Evolutionary conservation across 805 yeast species (phyloP).

Genomic region (Sugiyamaella floridensis): DNA sequence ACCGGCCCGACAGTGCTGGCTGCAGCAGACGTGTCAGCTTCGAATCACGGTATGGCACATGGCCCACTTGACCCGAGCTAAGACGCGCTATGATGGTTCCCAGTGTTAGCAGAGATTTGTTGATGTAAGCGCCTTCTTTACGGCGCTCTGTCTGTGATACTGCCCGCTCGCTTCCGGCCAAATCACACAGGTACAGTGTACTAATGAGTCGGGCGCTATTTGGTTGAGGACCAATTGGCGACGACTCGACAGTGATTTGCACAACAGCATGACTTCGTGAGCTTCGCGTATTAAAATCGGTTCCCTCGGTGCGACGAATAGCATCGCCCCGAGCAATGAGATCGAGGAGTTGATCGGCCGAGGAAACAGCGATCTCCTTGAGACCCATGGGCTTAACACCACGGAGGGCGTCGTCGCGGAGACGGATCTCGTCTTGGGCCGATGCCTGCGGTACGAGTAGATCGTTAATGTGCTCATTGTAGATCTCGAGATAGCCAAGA

Average conservation of each 20-base stretch:
- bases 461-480: constrained; percentile 82
- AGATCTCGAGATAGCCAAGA: constrained; percentile 76
- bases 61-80: constrained; percentile 45
- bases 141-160: constrained; percentile 68
- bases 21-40: constrained; percentile 84
- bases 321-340: constrained; percentile 64
- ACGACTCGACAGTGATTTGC: constrained; percentile 49
- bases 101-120: constrained; percentile 81
- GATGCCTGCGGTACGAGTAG: constrained; percentile 43
- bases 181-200: constrained; percentile 79
- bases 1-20: constrained; percentile 84
- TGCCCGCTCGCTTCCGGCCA: constrained; percentile 95
- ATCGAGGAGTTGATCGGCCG: constrained; percentile 53
- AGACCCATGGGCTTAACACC: constrained; percentile 77
- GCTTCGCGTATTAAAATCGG: constrained; percentile 81
- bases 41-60: constrained; percentile 89
- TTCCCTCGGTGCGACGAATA: constrained; percentile 73
- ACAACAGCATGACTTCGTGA: constrained; percentile 91
- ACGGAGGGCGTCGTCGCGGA: constrained; percentile 65
- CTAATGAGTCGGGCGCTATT: constrained; percentile 31
- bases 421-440: constrained; percentile 50
- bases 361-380: constrained; percentile 49
- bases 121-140: constrained; percentile 89
- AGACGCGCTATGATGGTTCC: constrained; percentile 88
- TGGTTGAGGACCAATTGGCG: constrained; percentile 36